phyloP scores from a whole-genome alignment of 768 basidiomycete genomes.

The Coprinopsis strossmayeri region DNA sequence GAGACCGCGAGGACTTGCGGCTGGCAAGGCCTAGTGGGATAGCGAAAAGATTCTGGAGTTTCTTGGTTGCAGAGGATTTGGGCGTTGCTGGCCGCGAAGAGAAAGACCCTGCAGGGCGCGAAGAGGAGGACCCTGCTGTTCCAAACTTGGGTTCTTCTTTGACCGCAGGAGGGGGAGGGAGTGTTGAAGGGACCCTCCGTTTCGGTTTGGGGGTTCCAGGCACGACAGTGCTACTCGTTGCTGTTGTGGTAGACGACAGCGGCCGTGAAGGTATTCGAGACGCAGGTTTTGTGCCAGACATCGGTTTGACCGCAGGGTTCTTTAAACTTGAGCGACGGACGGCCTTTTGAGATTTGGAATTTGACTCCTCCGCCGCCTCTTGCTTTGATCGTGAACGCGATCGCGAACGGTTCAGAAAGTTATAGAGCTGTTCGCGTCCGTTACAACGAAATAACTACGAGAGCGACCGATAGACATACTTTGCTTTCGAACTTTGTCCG shows the following conservation, averaged over 20 bases:
- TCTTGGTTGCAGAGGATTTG: conserved; percentile 28
- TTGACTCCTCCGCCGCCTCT: conserved; percentile 13
- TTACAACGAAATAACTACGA: conserved; percentile 1
- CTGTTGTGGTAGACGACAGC: conserved; percentile 57
- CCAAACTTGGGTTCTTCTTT: conserved; percentile 9
- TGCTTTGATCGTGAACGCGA: conserved; percentile 52
- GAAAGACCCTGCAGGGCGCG: too few relatives aligned
- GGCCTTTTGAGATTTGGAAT: conserved; percentile 5
- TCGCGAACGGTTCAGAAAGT: conserved; percentile 50
- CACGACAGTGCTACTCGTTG: conserved; percentile 54
- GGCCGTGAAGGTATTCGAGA: conserved; percentile 53
- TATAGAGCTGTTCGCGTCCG: conserved; percentile 41
- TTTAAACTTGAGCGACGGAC: background rate
- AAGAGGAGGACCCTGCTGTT: too few relatives aligned
- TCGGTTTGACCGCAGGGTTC: conserved; percentile 2
- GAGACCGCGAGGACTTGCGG: conserved; percentile 29
- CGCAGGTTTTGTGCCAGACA: conserved; percentile 30
- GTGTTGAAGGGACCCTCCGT: conserved; percentile 20
- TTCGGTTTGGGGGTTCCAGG: conserved; percentile 44
- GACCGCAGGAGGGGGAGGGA: conserved; percentile 16
- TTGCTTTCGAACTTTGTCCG: conserved; percentile 40
- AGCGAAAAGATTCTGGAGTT: conserved; percentile 40
- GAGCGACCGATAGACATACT: conserved; percentile 22
- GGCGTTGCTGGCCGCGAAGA: conserved; percentile 23
- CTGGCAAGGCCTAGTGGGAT: conserved; percentile 28